Evolutionary conservation across 2,329 filamentous ascomycete genomes (phyloP).

Genomic region (Colletotrichum sp.): DNA sequence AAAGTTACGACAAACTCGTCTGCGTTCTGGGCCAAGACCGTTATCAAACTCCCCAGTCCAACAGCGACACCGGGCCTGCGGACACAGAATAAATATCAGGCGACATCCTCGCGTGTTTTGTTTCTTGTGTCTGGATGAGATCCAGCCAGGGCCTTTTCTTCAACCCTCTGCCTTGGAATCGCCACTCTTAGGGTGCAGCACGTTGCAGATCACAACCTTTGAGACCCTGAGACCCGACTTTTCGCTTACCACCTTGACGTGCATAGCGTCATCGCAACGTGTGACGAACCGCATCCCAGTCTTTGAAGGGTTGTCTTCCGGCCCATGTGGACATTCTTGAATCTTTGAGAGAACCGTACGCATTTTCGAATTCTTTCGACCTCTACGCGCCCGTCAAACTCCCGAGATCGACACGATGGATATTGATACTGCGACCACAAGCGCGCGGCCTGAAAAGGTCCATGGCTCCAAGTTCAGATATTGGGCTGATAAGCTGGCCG

Average conservation of each 20-base stretch:
- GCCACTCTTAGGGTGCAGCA: background rate
- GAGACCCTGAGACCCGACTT: slow-evolving; percentile 2
- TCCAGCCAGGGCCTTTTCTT: background rate
- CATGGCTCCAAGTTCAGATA: slow-evolving; percentile 42
- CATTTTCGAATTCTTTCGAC: background rate
- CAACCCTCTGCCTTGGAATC: slow-evolving; percentile 1
- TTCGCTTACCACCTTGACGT: background rate
- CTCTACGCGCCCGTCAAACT: background rate
- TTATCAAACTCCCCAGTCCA: slow-evolving; percentile 8
- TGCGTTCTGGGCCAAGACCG: background rate
- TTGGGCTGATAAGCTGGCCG: slow-evolving; percentile 67
- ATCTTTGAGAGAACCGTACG: background rate
- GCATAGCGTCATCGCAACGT: slow-evolving; percentile 17
- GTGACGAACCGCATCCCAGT: background rate
- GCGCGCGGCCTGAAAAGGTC: slow-evolving; percentile 22
- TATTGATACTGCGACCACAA: slow-evolving; percentile 21
- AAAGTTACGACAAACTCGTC: background rate
- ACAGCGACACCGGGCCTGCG: background rate
- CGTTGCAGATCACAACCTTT: slow-evolving; percentile 9
- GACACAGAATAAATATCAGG: slow-evolving; percentile 9
- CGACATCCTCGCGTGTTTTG: background rate
- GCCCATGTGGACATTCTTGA: background rate
- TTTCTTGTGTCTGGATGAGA: background rate
- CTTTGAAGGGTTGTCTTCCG: background rate
- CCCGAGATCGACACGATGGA: background rate